Percentiles rank a stretch among this genome's conserved stretches.
Evolutionary conservation across 2,329 filamentous ascomycete species (phyloP).

Genomic region (Remersonia thermophila): DNA sequence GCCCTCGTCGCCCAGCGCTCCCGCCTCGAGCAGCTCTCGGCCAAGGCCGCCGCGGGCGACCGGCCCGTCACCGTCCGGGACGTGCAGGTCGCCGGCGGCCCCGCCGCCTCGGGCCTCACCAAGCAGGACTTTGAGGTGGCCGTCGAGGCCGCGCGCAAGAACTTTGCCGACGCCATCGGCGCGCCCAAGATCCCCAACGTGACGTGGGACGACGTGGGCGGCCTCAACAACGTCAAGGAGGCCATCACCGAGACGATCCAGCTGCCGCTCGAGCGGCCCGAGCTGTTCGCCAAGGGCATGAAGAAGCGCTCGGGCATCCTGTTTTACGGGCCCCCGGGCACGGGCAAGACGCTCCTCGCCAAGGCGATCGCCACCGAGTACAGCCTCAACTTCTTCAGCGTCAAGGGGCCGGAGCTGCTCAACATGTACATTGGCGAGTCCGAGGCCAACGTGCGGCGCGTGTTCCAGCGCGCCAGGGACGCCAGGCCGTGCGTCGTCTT

Average conservation of each 20-base stretch:
- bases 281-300: conserved; percentile 93
- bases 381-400: conserved; percentile 86
- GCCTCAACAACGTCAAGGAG: conserved; percentile 86
- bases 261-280: conserved; percentile 77
- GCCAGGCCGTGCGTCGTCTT: conserved; percentile 83
- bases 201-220: conserved; percentile 90
- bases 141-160: conserved; percentile 90
- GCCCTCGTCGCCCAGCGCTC: conserved; percentile 65
- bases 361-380: conserved; percentile 92
- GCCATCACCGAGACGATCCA: conserved; percentile 97
- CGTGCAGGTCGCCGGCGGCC: conserved; percentile 77
- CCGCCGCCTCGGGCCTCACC: conserved; percentile 64
- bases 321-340: conserved; percentile 84
- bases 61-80: conserved; percentile 57
- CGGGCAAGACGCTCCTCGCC: conserved; percentile 82
- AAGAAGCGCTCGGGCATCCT: conserved; percentile 92
- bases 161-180: conserved; percentile 94
- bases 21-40: conserved; percentile 63
- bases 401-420: conserved; percentile 81
- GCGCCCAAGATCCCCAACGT: conserved; percentile 97
- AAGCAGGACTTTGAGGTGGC: conserved; percentile 82
- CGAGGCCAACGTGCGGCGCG: conserved; percentile 79
- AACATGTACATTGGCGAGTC: conserved; percentile 97
- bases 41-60: conserved; percentile 26
- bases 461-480: conserved; percentile 78